phyloP scores from a whole-genome alignment of 2,329 filamentous ascomycete genomes.

The Penicillium vulpinum region DNA sequence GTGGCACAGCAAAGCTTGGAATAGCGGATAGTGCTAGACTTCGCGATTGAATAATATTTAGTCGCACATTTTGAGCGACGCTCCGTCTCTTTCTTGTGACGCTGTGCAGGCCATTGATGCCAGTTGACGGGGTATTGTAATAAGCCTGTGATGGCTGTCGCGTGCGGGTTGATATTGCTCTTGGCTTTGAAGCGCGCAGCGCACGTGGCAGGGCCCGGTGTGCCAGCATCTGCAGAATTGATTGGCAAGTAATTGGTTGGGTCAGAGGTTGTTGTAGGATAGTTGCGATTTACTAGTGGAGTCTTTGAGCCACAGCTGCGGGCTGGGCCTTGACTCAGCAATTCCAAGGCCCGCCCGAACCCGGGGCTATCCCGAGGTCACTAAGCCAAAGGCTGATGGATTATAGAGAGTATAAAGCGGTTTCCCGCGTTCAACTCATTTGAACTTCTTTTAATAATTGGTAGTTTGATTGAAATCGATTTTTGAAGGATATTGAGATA shows the following conservation, averaged over 20 bases:
- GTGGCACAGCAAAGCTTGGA: slow-evolving; percentile 59
- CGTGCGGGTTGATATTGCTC: neutral
- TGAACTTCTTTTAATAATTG: too few species aligned
- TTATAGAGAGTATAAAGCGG: neutral
- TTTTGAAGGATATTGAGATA: too few species aligned
- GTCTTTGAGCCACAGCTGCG: neutral
- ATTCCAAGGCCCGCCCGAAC: neutral
- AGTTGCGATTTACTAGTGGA: neutral
- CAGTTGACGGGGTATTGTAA: neutral
- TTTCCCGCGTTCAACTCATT: neutral
- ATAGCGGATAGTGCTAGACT: slow-evolving; percentile 30
- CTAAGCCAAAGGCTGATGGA: neutral
- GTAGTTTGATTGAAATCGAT: neutral
- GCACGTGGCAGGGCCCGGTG: neutral
- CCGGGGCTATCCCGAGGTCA: neutral
- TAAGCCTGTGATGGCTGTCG: neutral
- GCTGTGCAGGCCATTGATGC: slow-evolving; percentile 1
- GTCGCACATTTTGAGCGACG: neutral
- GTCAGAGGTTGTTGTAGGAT: neutral
- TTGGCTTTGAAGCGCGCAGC: neutral
- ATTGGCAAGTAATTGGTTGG: neutral
- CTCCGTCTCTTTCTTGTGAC: slow-evolving; percentile 1
- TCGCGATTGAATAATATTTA: slow-evolving; percentile 1
- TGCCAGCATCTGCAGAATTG: slow-evolving; percentile 5
- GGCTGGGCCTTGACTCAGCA: slow-evolving; percentile 5